These are phyloP conservation scores for Mrakia hoshinonis DNA, from an alignment of 768 basidiomycete genomes.

Conservation along the genomic window DNA sequence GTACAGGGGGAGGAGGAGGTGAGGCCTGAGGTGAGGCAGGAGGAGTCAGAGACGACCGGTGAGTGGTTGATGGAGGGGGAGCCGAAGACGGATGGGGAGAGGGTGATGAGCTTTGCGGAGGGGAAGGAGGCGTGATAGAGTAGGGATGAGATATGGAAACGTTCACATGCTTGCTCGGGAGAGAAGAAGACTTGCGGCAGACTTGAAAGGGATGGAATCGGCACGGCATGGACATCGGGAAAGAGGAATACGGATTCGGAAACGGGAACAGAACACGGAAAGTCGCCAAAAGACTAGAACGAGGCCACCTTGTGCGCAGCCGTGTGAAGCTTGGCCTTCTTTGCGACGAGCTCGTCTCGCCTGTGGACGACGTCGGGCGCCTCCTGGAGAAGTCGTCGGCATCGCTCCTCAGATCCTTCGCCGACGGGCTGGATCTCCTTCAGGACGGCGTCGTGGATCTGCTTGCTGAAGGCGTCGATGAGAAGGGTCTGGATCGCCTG, in stretches of 20 bases:
- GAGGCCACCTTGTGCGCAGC: not conserved
- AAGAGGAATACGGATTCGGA: not conserved
- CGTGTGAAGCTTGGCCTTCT: not conserved
- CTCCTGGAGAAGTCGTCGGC: not conserved
- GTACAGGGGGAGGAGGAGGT: not conserved
- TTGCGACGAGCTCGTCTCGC: not conserved
- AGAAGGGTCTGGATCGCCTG: not conserved
- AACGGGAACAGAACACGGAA: not conserved
- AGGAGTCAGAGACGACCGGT: no score
- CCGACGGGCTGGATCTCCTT: not conserved
- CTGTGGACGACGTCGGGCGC: constrained; percentile 1
- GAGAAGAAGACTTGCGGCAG: no score
- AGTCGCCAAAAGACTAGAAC: not conserved
- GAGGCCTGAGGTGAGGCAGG: not conserved
- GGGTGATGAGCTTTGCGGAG: not conserved
- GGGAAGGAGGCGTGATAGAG: not conserved
- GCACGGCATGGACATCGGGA: no score
- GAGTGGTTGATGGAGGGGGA: no score
- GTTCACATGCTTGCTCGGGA: no score
- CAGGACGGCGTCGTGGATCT: not conserved
- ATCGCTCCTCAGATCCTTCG: not conserved
- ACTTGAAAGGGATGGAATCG: no score
- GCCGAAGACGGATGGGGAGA: not conserved
- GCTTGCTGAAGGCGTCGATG: not conserved
- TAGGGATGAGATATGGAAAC: no score